Evolutionary conservation across 352 stramenopile genomes (phyloP), one percentile per base, ranked within the genome.

Genomic region (Phytophthora crassamura): DNA sequence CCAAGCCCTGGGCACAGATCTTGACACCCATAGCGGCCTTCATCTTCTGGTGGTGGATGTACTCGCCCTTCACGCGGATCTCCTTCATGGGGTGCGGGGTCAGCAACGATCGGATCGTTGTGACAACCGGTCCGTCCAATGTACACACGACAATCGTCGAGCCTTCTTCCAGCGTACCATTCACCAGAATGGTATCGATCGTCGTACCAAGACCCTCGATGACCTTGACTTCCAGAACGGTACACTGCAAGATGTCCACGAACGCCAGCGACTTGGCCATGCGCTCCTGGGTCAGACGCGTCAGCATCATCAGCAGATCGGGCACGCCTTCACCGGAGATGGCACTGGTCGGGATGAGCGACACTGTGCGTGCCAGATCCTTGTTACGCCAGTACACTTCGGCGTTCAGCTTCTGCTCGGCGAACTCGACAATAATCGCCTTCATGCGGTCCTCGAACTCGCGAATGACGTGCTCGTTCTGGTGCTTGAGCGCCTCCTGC

Each of bases 341-440:
- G 47, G 97, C 98, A 77, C 95, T 99, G 16, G 98, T 99, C 16
- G 98, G 98, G 46, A 99, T 98, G 32, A 99, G 78, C 35, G 95
- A 98, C 48, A 99, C 95, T 48, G 97, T 98, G 69, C 92, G 86
- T 20, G 84, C 89, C 66, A 97, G 93, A 65, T 99, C 93, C 62
- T 99, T 97, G 69, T 99, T 99, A 65, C 98, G 94, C 94, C 97
- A 99, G 82, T 99, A 99, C 28, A 99, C 88, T 70, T 98, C 97
- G 7, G 97, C 97, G 78, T 99, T 99, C 30, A 99, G 86, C 45
- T 96, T 96, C 77, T 99, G 95, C 79, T 99, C 94, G 57, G 97
- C 90, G 64, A 99, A 91, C 72, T 98, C 93, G 32, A 98, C 77
- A 51, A 98, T 99, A 57, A 98, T 98, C 41, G 96, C 80, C 64